Base-by-base conservation (phyloP, 2,329 filamentous ascomycete species). In the Furcasterigmium furcatum region DNA sequence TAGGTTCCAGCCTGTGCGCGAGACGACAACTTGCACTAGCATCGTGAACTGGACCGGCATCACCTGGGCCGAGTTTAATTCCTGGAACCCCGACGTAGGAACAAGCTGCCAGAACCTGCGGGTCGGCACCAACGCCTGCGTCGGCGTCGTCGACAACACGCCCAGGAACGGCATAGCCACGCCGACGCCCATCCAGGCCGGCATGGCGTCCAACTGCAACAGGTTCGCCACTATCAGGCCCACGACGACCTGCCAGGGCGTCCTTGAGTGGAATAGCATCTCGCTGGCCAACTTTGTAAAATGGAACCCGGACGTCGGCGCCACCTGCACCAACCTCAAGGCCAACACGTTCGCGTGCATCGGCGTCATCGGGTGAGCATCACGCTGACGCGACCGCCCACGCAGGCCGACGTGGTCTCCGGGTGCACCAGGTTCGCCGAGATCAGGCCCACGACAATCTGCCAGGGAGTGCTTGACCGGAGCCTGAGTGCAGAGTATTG, bases 171-270 rank as follows among this genome's bases (percentile, higher is more conserved):
- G 55, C 5, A 55, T 63, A 38, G 36, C 51, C 2, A 63, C 60
- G 5, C 61, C 62, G 1, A 51, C 52, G 12, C 59, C 62, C 4
- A 57, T 46, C 8, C 58, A 63, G 41, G 41, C 53, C 2, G 55
- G 55, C 32, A 62, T 64, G 51, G 48, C 53, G 12, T 40, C 45
- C 8, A 60, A 58, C 45, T 64, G 62, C 21, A 52, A 61, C 12
- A 57, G 50, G 27, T 65, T 63, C 40, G 48, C 62, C 41, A 35
- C 48, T 3, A 47, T 63, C 0, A 30, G 49, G 9, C 34, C 12
- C 0, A 55, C 52, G 2, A 56, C 61, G 9, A 46, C 35, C 10
- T 66, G 61, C 35, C 39, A 27, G 8, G 45, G 36, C 0, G 61
- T 66, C 16, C 52, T 55, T 9, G 25, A 43, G 0, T 41, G 42